Evolutionary conservation across 1,139 yeast species (phyloP), one percentile per base, ranked within the genome.

Genomic region (Hemisphaericaspora xylanilytica): DNA sequence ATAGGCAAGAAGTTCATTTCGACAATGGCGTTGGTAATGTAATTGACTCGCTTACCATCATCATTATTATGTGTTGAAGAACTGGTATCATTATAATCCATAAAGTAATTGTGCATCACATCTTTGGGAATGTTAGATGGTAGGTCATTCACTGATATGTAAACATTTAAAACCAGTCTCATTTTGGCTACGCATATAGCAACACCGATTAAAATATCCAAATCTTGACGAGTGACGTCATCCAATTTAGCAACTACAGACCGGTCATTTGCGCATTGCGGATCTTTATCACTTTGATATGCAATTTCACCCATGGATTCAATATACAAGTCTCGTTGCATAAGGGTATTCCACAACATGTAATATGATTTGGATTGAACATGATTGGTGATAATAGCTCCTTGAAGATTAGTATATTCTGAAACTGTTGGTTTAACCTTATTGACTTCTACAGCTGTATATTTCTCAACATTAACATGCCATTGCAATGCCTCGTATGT

Each of bases 191-290:
- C 59, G 36, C 55, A 47, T 28, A 62, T 51, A 3, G 73, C 73
- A 2, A 59, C 46, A n/a, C 53, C 49, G 33, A 70, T 47, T 43
- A 70, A 55, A 24, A 69, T 50, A 44, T 66, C 72, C 43, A 67
- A 58, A 46, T 69, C 75, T 41, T 67, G 71, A 55, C 68, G 69
- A 41, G 68, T 69, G 47, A 54, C 57, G 2, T 72, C 73, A 15
- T 72, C 73, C 43, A 67, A 53, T 9, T 68, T n/a, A n/a, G n/a
- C n/a, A n/a, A n/a, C n/a, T n/a, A n/a, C n/a, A n/a, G n/a, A n/a
- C n/a, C n/a, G n/a, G n/a, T n/a, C n/a, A n/a, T n/a, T n/a, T n/a
- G n/a, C n/a, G n/a, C n/a, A n/a, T n/a, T n/a, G n/a, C n/a, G n/a
- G n/a, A n/a, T n/a, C n/a, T n/a, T n/a, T n/a, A n/a, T n/a, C 56